These are phyloP conservation scores for Omphalotus guepiniiformis DNA, from an alignment of 768 basidiomycete species.

Conservation along the genomic window DNA sequence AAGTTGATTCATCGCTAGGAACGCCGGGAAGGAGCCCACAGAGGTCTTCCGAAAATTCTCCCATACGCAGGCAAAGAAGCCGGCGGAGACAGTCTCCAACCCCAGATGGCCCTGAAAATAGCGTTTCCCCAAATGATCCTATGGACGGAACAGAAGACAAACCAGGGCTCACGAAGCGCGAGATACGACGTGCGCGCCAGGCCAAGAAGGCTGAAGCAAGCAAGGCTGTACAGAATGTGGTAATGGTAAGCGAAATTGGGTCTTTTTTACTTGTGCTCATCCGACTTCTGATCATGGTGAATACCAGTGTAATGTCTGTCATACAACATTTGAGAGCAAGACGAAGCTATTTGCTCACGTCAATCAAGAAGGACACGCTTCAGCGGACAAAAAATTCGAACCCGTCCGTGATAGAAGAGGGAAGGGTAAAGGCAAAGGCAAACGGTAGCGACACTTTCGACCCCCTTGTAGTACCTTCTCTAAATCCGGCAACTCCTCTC, in stretches of 20 bases:
- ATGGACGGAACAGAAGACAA: slow-evolving; percentile 15
- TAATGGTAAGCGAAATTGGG: background rate
- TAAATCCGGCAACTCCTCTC: no score
- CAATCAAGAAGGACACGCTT: slow-evolving; percentile 66
- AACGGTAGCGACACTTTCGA: slow-evolving; percentile 18
- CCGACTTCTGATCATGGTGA: slow-evolving; percentile 10
- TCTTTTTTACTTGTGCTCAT: slow-evolving; percentile 4
- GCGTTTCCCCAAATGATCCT: background rate
- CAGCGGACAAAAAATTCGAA: slow-evolving; percentile 26
- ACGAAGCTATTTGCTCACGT: slow-evolving; percentile 77
- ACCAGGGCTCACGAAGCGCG: slow-evolving; percentile 17
- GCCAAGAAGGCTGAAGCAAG: slow-evolving; percentile 57
- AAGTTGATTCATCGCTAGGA: no score
- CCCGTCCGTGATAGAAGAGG: slow-evolving; percentile 32
- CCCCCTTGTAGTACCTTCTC: background rate
- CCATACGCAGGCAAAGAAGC: slow-evolving; percentile 12
- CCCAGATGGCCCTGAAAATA: slow-evolving; percentile 2
- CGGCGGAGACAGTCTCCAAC: slow-evolving; percentile 7
- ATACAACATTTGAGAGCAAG: slow-evolving; percentile 55
- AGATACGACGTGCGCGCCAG: slow-evolving; percentile 76
- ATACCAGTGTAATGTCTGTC: slow-evolving; percentile 67
- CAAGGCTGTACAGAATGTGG: slow-evolving; percentile 24
- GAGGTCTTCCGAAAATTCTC: no score
- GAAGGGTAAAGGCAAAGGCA: slow-evolving; percentile 26
- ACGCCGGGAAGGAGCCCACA: no score